Percentiles rank a stretch among this genome's conserved stretches.
These are phyloP conservation scores for Colletotrichum incanum DNA, from an alignment of 2,329 filamentous ascomycete species.

Conservation along the genomic window DNA sequence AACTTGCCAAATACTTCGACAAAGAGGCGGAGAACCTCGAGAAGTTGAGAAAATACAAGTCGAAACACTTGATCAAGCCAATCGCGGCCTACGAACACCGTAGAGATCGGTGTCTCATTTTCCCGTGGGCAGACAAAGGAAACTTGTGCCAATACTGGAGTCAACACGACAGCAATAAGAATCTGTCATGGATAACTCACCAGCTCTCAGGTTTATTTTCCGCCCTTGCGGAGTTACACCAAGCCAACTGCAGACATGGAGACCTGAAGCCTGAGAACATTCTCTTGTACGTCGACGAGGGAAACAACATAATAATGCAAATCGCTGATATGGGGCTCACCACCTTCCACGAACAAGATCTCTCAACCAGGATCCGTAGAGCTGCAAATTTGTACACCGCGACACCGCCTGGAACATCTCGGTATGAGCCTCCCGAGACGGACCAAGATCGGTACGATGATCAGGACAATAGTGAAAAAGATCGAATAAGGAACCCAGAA, in stretches of 20 bases:
- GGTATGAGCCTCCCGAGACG: constrained; percentile 13
- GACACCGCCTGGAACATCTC: constrained; percentile 14
- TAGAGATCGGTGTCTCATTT: constrained; percentile 4
- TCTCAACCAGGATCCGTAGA: not conserved
- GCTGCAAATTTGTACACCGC: not conserved
- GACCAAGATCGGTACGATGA: not conserved
- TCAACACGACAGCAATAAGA: too few species aligned
- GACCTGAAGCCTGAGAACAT: constrained; percentile 38
- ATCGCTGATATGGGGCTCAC: constrained; percentile 19
- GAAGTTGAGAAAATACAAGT: not conserved
- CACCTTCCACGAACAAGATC: not conserved
- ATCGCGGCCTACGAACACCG: constrained; percentile 5
- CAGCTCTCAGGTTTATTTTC: not conserved
- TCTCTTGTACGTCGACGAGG: not conserved
- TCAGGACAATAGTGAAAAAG: too few species aligned
- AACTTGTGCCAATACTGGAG: constrained; percentile 17
- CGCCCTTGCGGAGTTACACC: not conserved
- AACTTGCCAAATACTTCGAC: constrained; percentile 6
- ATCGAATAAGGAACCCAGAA: not conserved
- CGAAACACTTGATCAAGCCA: constrained; percentile 11
- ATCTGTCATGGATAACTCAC: not conserved
- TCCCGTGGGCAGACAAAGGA: constrained; percentile 24
- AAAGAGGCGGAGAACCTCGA: not conserved
- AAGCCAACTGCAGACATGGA: constrained; percentile 13
- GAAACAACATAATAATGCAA: not conserved